Conservation (phyloP, 371 early-diverging fungal genomes). For the Mortierella sp. region DNA sequence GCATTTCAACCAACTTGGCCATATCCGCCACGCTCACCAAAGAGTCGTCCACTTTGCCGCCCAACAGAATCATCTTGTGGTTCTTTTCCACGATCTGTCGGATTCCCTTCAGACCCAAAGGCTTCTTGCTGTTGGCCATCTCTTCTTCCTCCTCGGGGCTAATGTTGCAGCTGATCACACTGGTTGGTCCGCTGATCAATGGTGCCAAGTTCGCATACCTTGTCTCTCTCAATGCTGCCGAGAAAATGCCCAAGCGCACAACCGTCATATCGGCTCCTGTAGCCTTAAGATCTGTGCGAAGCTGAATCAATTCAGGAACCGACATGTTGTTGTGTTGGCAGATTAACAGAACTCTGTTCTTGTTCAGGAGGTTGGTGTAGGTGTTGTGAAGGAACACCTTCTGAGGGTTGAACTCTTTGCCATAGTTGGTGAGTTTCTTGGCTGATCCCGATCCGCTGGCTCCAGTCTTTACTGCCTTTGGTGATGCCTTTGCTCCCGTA, state of each 20-base stretch:
- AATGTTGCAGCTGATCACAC: constrained; percentile 62
- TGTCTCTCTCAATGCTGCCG: constrained; percentile 62
- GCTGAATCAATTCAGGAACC: constrained; percentile 64
- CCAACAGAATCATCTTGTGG: constrained; percentile 70
- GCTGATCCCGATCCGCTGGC: constrained; percentile 21
- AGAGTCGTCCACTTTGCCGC: constrained; percentile 69
- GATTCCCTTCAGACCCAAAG: constrained; percentile 58
- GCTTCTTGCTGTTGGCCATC: constrained; percentile 48
- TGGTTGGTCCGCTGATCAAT: constrained; percentile 65
- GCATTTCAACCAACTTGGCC: constrained; percentile 65
- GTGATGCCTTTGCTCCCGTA: constrained; percentile 22
- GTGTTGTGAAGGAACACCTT: constrained; percentile 60
- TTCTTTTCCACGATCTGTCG: constrained; percentile 64
- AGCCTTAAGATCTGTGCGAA: constrained; percentile 62
- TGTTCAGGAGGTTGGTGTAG: constrained; percentile 59
- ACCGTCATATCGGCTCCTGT: constrained; percentile 59
- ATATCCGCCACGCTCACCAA: constrained; percentile 65
- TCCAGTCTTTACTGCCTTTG: constrained; percentile 16
- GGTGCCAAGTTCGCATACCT: constrained; percentile 68
- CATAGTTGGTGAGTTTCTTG: constrained; percentile 48
- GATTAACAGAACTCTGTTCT: constrained; percentile 68
- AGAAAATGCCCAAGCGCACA: constrained; percentile 64
- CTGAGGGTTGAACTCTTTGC: constrained; percentile 52
- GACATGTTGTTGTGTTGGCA: constrained; percentile 78
- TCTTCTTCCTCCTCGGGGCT: constrained; percentile 52